A percentile compares a stretch with the other conserved stretches of the same genome.
These are phyloP conservation scores for Lasiosphaeria hispida DNA, from an alignment of 495 filamentous ascomycete species.

Conservation along the genomic window DNA sequence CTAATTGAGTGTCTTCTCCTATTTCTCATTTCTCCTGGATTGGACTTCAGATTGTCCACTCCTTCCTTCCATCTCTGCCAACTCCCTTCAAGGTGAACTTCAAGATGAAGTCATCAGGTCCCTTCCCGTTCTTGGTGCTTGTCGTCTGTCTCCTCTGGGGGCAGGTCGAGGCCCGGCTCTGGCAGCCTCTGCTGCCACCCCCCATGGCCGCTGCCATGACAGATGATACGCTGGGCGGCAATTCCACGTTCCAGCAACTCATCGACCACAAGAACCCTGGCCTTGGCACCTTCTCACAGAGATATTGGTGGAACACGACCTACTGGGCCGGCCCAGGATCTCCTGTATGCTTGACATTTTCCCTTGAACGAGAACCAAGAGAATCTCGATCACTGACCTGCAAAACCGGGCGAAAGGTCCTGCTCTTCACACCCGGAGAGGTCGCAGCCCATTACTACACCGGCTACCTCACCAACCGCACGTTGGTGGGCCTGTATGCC, in stretches of 20 bases:
- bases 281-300: constrained; percentile 55
- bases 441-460: constrained; percentile 44
- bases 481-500: constrained; percentile 49
- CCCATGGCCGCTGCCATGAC: background rate
- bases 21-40: no score
- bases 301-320: constrained; percentile 50
- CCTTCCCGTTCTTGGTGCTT: background rate
- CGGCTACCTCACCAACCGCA: constrained; percentile 49
- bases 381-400: background rate
- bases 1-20: no score
- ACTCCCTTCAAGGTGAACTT: background rate
- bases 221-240: constrained; percentile 8
- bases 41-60: no score
- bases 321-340: constrained; percentile 55
- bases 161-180: background rate
- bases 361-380: background rate
- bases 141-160: background rate
- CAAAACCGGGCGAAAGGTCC: constrained; percentile 27
- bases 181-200: background rate
- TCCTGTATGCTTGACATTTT: constrained; percentile 37
- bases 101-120: background rate
- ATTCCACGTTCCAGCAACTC: constrained; percentile 48
- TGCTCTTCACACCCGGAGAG: constrained; percentile 59
- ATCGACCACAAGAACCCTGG: constrained; percentile 52
- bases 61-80: background rate